Evolutionary conservation across 495 filamentous ascomycete species (phyloP).

Genomic region (Xylaria nigripes): DNA sequence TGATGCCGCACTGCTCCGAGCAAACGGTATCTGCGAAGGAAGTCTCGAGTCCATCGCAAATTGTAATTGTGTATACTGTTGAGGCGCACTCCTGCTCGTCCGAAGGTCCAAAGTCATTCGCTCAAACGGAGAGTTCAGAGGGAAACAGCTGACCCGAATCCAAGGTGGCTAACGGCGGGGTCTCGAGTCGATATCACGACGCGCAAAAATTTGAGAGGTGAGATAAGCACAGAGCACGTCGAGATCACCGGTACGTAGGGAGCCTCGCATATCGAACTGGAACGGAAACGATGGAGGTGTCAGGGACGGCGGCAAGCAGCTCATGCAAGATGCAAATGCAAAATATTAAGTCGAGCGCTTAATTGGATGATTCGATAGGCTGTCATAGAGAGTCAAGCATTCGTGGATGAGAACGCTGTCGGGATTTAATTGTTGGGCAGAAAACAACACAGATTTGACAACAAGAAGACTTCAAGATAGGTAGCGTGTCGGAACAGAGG

Average conservation of each 20-base stretch:
- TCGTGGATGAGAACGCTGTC: too few species aligned
- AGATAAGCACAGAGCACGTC: neutral
- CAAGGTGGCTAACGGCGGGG: neutral
- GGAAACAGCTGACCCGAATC: neutral
- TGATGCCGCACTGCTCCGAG: conserved; percentile 30
- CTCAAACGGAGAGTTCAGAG: neutral
- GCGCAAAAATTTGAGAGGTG: neutral
- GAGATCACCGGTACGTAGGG: neutral
- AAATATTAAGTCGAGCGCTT: neutral
- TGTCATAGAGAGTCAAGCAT: neutral
- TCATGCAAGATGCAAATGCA: neutral
- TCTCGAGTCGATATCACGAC: neutral
- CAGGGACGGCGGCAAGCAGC: neutral
- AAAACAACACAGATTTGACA: too few species aligned
- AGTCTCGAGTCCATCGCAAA: conserved; percentile 32
- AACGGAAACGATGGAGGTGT: neutral
- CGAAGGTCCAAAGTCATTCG: neutral
- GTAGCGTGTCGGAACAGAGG: too few species aligned
- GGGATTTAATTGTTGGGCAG: too few species aligned
- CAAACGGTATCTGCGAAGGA: conserved; percentile 31
- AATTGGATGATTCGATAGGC: neutral
- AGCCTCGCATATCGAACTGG: conserved; percentile 5
- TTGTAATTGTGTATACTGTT: neutral
- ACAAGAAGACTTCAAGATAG: too few species aligned
- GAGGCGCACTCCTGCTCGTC: neutral